These are phyloP conservation scores for Cyclotella choctawhatcheeana DNA, from an alignment of 108 stramenopile genomes.

Conservation along the genomic window DNA sequence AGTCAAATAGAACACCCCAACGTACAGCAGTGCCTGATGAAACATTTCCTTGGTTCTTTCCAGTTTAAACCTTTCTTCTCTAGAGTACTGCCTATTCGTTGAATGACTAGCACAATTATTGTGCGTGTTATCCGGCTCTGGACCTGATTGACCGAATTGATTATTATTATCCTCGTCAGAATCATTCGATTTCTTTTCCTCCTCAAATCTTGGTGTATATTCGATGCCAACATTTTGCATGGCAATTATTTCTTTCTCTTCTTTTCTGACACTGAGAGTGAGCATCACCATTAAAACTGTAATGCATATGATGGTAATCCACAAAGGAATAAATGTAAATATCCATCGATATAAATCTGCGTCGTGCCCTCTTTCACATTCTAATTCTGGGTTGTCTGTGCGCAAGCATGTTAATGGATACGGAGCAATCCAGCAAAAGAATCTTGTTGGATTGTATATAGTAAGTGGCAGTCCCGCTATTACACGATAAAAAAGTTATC, in stretches of 20 bases:
- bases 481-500: background rate
- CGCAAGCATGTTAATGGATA: constrained; percentile 31
- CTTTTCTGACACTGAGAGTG: constrained; percentile 2
- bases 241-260: constrained; percentile 17
- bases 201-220: background rate
- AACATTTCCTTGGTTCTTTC: constrained; percentile 22
- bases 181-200: background rate
- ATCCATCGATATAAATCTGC: constrained; percentile 43
- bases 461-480: constrained; percentile 30
- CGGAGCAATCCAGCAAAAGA: constrained; percentile 69
- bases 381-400: constrained; percentile 1
- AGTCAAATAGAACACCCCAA: constrained; percentile 40
- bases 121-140: background rate
- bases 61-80: background rate
- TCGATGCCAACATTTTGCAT: constrained; percentile 13
- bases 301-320: constrained; percentile 21
- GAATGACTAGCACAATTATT: background rate
- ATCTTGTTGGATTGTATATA: constrained; percentile 51
- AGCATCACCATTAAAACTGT: constrained; percentile 17
- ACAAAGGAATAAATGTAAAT: constrained; percentile 36
- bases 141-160: too few relatives aligned
- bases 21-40: constrained; percentile 31
- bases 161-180: background rate
- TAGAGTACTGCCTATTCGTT: background rate
- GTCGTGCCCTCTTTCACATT: constrained; percentile 55